These are phyloP conservation scores for Podaxis sp. DNA, from an alignment of 768 basidiomycete species.

Conservation along the genomic window DNA sequence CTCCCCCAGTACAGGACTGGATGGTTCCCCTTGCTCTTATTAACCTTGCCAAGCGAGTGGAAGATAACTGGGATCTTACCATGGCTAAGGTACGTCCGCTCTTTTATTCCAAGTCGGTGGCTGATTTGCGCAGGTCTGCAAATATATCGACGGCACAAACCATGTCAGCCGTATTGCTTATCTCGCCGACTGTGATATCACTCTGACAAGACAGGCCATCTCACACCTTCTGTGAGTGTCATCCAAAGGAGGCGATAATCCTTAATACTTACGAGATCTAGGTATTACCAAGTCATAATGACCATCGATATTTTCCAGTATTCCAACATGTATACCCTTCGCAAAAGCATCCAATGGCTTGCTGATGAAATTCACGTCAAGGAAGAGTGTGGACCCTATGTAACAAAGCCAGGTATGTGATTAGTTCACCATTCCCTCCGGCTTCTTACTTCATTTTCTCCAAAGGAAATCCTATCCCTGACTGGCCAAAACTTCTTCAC, in stretches of 20 bases:
- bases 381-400: constrained; percentile 91
- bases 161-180: constrained; percentile 91
- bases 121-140: constrained; percentile 54
- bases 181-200: constrained; percentile 84
- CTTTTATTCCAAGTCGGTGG: neutral
- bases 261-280: constrained; percentile 26
- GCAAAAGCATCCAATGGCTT: constrained; percentile 84
- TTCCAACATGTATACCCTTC: constrained; percentile 94
- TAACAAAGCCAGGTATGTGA: constrained; percentile 67
- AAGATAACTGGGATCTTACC: constrained; percentile 96
- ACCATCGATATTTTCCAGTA: constrained; percentile 97
- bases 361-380: constrained; percentile 83
- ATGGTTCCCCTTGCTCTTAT: constrained; percentile 92
- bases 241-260: neutral
- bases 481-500: constrained; percentile 85
- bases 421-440: neutral
- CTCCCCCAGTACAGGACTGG: constrained; percentile 89
- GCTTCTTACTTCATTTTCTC: constrained; percentile 12
- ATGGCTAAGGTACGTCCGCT: constrained; percentile 66
- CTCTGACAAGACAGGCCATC: constrained; percentile 81
- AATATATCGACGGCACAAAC: constrained; percentile 86
- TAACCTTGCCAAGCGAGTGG: constrained; percentile 74
- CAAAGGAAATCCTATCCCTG: constrained; percentile 59
- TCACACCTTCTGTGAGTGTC: constrained; percentile 82
- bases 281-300: constrained; percentile 97